phyloP scores from a whole-genome alignment of 148 eudicot species.

The Spergularia bocconei region DNA sequence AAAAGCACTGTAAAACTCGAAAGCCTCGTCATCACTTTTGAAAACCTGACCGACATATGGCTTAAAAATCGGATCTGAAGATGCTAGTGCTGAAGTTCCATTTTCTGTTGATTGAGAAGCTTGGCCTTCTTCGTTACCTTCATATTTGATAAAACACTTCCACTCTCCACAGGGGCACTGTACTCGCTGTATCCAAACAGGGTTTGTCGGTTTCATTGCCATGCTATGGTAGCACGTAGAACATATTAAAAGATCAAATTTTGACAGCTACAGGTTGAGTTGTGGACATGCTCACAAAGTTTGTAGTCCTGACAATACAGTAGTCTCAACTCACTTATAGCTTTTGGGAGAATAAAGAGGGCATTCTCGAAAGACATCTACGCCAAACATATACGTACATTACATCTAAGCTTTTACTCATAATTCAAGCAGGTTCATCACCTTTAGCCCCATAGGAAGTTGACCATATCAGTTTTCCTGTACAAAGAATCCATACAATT shows the following conservation, averaged over 20 bases:
- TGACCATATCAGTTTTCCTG: neutral
- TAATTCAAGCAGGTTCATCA: neutral
- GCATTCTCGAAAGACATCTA: neutral
- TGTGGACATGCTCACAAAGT: neutral
- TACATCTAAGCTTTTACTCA: neutral
- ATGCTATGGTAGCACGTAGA: neutral
- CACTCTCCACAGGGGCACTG: conserved; percentile 79
- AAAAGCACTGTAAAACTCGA: conserved; percentile 54
- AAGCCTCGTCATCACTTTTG: conserved; percentile 59
- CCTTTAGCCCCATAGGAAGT: neutral
- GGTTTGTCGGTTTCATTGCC: neutral
- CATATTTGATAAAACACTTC: conserved; percentile 60
- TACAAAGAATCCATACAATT: neutral
- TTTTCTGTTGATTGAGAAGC: conserved; percentile 31
- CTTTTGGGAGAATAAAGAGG: neutral
- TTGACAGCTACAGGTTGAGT: neutral
- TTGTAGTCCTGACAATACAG: neutral
- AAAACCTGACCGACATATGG: conserved; percentile 71
- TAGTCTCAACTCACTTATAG: neutral
- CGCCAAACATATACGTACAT: neutral
- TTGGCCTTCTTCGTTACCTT: conserved; percentile 43
- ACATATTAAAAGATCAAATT: neutral
- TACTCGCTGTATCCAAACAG: neutral
- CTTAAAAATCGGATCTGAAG: conserved; percentile 34
- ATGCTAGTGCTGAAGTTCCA: conserved; percentile 24